Evolutionary conservation across 352 stramenopile genomes (phyloP), one percentile per base, ranked within the genome.

Genomic region (Phytophthora syringae): DNA sequence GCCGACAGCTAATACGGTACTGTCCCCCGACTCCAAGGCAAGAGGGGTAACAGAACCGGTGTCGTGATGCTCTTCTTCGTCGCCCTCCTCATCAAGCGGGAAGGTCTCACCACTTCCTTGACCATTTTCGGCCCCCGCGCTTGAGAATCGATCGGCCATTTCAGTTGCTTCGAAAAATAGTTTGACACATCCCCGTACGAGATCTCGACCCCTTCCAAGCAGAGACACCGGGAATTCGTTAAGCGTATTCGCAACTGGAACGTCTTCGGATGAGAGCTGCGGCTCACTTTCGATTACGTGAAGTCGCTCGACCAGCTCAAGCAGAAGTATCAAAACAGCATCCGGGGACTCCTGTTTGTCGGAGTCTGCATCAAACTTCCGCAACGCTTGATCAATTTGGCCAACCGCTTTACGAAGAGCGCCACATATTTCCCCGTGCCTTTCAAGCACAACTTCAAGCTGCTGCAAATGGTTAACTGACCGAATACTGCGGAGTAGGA

Each of bases 121-220:
- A n/a, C 40, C 12, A 27, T 28, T 60, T 20, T 62, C 32, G 4
- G 71, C 51, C 56, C 63, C 50, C 16, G 64, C 45, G 5, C 69
- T 77, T 34, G 82, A 88, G 5, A 89, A 52, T 16, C 78, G 77
- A 62, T 89, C 71, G 15, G 80, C 80, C 75, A 93, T 76, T 45
- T 85, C 68, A 2, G 79, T 88, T 25, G 80, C 84, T 48, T 90
- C 76, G 42, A 91, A 91, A 65, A 93, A 93, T 16, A 82, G 50
- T 21, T 77, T 75, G 15, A 88, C 73, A 24, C 81, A 89, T 32
- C 54, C 44, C 13, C 76, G 64, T n/a, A 88, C 64, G 25, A 90
- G 57, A 40, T 76, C 64, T 20, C 62, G 60, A 13, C 70, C 60
- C n/a, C 47, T 53, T 7, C 68, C 37, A 9, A 87, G 74, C 21